Percentiles rank a stretch among this genome's conserved stretches.
Evolutionary conservation across 345 rosid species (phyloP).

Genomic region (Gossypium australe): DNA sequence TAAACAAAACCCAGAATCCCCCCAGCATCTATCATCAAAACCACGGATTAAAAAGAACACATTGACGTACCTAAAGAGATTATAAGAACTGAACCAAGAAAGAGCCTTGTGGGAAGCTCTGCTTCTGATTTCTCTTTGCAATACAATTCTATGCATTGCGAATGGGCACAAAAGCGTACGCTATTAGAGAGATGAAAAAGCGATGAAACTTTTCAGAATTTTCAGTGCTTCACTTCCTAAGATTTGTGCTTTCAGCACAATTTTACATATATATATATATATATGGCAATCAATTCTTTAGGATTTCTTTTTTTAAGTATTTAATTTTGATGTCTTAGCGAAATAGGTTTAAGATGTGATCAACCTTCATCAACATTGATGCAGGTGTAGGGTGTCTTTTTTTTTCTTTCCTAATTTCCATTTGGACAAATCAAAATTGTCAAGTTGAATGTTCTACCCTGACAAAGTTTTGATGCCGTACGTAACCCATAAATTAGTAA

Average conservation of each 20-base stretch:
- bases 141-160: constrained; percentile 43
- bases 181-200: neutral
- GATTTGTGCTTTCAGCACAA: neutral
- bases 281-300: neutral
- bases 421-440: neutral
- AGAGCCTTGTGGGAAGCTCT: constrained; percentile 34
- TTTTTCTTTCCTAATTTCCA: neutral
- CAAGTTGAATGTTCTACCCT: neutral
- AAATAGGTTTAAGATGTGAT: neutral
- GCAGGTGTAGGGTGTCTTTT: neutral
- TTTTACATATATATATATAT: neutral
- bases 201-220: neutral
- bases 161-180: neutral
- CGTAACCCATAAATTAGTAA: no score
- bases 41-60: neutral
- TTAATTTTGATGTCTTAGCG: no score
- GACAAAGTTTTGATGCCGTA: no score
- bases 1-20: neutral
- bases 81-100: constrained; percentile 28
- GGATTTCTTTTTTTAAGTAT: no score
- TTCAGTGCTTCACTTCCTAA: neutral
- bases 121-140: constrained; percentile 31
- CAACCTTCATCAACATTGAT: neutral
- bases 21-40: neutral
- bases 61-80: constrained; percentile 35